Conservation (phyloP, 805 yeast species). For the Ogataea wickerhamii region DNA sequence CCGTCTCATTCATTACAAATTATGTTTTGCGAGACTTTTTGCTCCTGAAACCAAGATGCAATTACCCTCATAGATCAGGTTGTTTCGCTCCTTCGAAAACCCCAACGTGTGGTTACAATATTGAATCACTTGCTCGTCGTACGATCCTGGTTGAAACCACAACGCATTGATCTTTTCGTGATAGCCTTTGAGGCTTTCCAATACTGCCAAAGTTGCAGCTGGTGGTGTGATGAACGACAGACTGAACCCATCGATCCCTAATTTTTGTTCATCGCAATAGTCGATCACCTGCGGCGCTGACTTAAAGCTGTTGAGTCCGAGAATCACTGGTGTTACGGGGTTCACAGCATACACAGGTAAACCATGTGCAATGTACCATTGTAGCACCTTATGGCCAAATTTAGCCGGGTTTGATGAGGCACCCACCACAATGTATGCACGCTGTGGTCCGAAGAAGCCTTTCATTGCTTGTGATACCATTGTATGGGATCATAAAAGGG, state of each 20-base stretch:
- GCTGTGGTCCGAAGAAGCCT: conserved; percentile 7
- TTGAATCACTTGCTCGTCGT: conserved; percentile 47
- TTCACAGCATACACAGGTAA: conserved; percentile 66
- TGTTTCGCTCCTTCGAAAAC: conserved; percentile 26
- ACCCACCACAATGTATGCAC: conserved; percentile 49
- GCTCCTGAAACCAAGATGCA: conserved; percentile 75
- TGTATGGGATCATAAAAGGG: too few relatives aligned
- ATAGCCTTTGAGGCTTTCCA: conserved; percentile 35
- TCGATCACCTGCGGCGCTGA: conserved; percentile 14
- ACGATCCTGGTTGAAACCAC: conserved; percentile 87
- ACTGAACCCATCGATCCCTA: conserved; percentile 44
- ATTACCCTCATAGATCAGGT: conserved; percentile 47
- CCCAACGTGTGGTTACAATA: conserved; percentile 28
- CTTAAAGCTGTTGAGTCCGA: conserved; percentile 12
- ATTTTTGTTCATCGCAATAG: not conserved
- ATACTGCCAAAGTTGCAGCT: conserved; percentile 43
- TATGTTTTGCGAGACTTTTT: conserved; percentile 27
- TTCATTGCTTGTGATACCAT: conserved; percentile 2
- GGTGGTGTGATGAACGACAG: conserved; percentile 79
- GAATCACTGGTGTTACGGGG: conserved; percentile 48
- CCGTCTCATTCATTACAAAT: conserved; percentile 2
- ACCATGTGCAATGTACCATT: conserved; percentile 59
- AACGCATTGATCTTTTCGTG: conserved; percentile 44
- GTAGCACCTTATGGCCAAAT: conserved; percentile 65
- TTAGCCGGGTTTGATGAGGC: conserved; percentile 63